Evolutionary conservation across 169 alveolate species (phyloP).

Genomic region (Cyclospora cayetanensis): DNA sequence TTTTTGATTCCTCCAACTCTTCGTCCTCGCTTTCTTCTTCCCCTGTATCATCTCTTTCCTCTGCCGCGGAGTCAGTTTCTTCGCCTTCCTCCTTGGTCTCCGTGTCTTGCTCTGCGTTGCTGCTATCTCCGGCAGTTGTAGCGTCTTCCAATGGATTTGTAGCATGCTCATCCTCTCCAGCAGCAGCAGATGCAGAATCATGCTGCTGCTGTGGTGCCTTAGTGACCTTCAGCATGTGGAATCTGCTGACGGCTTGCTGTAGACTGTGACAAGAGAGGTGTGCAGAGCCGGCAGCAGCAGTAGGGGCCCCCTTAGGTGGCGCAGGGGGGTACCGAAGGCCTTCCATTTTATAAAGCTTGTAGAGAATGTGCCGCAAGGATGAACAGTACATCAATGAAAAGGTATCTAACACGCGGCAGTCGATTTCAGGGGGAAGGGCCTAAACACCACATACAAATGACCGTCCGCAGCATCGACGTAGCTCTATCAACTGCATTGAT

Average conservation of each 20-base stretch:
- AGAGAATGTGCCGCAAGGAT: slow-evolving; percentile 91
- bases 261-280: neutral
- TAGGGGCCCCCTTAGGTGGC: neutral
- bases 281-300: slow-evolving; percentile 6
- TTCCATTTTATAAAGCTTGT: slow-evolving; percentile 87
- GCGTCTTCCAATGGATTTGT: neutral
- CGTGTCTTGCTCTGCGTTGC: neutral
- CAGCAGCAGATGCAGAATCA: neutral
- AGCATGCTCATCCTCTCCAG: neutral
- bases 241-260: neutral
- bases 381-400: slow-evolving; percentile 94
- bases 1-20: neutral
- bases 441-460: neutral
- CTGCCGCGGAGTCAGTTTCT: neutral
- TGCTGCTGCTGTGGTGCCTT: neutral
- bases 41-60: neutral
- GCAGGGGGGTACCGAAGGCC: slow-evolving; percentile 68
- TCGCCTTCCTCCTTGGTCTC: neutral
- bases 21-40: slow-evolving; percentile 18
- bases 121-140: neutral
- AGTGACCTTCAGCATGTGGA: neutral
- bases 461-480: neutral
- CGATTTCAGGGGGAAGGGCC: slow-evolving; percentile 89
- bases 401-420: slow-evolving; percentile 94
- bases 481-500: neutral